These are phyloP conservation scores for Tieghemostelium lacteum DNA, from an alignment of 78 protist species.

Conservation along the genomic window DNA sequence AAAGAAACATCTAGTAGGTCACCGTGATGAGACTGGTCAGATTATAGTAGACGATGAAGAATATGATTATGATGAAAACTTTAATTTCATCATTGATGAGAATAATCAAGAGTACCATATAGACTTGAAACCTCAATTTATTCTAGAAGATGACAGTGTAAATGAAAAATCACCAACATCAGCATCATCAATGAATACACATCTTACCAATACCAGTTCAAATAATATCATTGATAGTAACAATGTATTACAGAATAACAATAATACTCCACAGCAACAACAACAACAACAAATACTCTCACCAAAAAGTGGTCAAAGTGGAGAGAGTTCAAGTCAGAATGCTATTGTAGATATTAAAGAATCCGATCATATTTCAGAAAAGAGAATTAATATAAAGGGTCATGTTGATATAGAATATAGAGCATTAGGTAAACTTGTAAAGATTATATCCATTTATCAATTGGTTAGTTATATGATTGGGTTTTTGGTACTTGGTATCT, in stretches of 20 bases:
- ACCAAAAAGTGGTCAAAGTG: not conserved
- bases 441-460: constrained; percentile 36
- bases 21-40: too few species aligned
- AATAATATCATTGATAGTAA: not conserved
- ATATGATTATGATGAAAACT: too few species aligned
- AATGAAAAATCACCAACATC: too few species aligned
- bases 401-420: constrained; percentile 54
- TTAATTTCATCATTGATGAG: too few species aligned
- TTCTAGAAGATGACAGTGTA: too few species aligned
- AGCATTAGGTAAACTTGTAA: constrained; percentile 65
- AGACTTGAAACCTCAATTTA: too few species aligned
- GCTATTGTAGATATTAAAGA: not conserved
- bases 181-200: too few species aligned
- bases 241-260: not conserved
- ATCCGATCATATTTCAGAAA: not conserved
- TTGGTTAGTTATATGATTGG: not conserved
- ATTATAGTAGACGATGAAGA: too few species aligned
- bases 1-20: too few species aligned
- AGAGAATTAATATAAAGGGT: not conserved
- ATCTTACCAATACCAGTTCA: too few species aligned
- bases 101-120: too few species aligned
- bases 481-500: constrained; percentile 14
- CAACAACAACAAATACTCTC: not conserved
- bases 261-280: constrained; percentile 9
- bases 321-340: not conserved